Evolutionary conservation across 1,139 yeast species (phyloP).

Genomic region (Pichia sp.): DNA sequence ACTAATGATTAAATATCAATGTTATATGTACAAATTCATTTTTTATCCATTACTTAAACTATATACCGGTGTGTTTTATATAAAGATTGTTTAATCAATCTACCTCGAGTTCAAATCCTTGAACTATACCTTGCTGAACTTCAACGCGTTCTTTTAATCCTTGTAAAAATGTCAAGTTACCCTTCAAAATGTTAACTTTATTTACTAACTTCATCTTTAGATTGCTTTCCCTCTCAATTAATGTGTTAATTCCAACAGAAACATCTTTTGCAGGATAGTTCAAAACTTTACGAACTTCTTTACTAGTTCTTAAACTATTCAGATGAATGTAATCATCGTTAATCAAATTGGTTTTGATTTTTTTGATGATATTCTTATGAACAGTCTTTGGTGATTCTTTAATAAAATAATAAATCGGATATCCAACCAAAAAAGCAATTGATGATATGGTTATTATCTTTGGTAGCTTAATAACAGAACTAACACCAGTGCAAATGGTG

Average conservation of each 20-base stretch:
- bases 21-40: no score
- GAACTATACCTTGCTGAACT: conserved; percentile 34
- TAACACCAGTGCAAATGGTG: conserved; percentile 23
- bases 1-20: no score
- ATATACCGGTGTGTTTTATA: no score
- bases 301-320: conserved; percentile 72
- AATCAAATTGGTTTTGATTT: conserved; percentile 56
- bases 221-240: conserved; percentile 56
- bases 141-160: conserved; percentile 32
- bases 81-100: conserved; percentile 5
- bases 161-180: conserved; percentile 56
- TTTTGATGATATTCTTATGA: conserved; percentile 74
- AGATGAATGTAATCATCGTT: conserved; percentile 69
- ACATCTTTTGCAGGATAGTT: conserved; percentile 81
- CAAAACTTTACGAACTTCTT: conserved; percentile 77
- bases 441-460: conserved; percentile 35
- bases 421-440: conserved; percentile 44
- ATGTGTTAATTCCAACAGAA: conserved; percentile 64
- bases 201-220: conserved; percentile 53
- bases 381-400: conserved; percentile 84
- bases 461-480: conserved; percentile 25
- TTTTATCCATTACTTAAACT: no score
- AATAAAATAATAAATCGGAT: conserved; percentile 60
- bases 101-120: conserved; percentile 14
- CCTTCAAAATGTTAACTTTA: conserved; percentile 51